These are phyloP conservation scores for Trichoderma breve DNA, from an alignment of 2,329 filamentous ascomycete genomes.

Conservation along the genomic window DNA sequence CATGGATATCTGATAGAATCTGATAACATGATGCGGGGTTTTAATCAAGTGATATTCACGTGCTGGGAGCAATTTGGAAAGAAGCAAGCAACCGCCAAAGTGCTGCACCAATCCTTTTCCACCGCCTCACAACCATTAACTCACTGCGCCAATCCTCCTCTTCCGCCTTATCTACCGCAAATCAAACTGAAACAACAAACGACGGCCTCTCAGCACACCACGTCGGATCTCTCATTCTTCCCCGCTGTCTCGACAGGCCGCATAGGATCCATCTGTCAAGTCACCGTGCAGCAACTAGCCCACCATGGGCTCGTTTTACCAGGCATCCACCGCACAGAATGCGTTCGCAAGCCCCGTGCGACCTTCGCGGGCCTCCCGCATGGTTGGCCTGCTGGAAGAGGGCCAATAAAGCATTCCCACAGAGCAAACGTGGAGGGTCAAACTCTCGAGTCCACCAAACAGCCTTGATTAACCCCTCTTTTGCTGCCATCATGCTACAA, in stretches of 20 bases:
- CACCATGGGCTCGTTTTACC: neutral
- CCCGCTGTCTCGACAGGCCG: neutral
- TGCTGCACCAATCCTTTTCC: neutral
- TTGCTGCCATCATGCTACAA: neutral
- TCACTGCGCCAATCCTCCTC: neutral
- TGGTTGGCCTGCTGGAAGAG: neutral
- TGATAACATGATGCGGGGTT: neutral
- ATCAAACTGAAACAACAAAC: neutral
- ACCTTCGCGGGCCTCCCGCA: neutral
- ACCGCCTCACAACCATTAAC: neutral
- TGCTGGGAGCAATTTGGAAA: neutral
- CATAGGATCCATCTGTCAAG: neutral
- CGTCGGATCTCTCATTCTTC: neutral
- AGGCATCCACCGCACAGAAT: neutral
- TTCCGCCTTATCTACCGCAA: neutral
- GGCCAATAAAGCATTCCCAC: neutral
- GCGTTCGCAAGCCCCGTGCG: neutral
- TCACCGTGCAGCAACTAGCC: neutral
- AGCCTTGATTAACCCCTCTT: slow-evolving; percentile 6
- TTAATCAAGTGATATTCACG: neutral
- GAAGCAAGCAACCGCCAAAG: neutral
- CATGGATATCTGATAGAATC: neutral
- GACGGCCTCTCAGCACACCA: neutral
- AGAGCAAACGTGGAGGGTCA: neutral
- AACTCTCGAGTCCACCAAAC: neutral